A percentile compares a stretch with the other conserved stretches of the same genome.
Evolutionary conservation across 768 basidiomycete species (phyloP).

Genomic region (Rossbeevera mucosa): DNA sequence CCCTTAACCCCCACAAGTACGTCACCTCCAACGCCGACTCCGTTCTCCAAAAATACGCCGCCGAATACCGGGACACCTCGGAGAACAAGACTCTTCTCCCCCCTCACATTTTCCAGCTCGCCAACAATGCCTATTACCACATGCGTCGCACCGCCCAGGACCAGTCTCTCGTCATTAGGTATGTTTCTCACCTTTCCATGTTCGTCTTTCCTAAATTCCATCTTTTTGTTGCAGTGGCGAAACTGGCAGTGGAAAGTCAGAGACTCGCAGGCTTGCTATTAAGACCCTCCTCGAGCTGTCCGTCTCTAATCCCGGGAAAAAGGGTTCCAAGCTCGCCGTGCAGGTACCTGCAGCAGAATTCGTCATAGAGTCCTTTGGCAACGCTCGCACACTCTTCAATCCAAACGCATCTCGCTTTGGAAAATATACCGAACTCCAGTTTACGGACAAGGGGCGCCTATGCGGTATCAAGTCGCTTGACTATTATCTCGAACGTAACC

Average conservation of each 20-base stretch:
- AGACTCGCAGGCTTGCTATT: slow-evolving; percentile 84
- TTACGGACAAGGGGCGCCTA: slow-evolving; percentile 85
- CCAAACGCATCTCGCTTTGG: slow-evolving; percentile 96
- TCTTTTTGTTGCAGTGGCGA: slow-evolving; percentile 59
- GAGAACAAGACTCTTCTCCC: slow-evolving; percentile 56
- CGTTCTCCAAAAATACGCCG: slow-evolving; percentile 77
- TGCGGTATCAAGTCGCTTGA: slow-evolving; percentile 92
- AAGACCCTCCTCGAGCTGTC: slow-evolving; percentile 90
- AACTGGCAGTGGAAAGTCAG: slow-evolving; percentile 91
- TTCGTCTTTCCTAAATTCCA: slow-evolving; percentile 2
- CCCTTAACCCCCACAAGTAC: slow-evolving; percentile 92
- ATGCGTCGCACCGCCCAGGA: slow-evolving; percentile 93
- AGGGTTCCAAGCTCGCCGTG: slow-evolving; percentile 79
- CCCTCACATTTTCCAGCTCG: slow-evolving; percentile 91
- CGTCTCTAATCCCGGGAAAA: slow-evolving; percentile 86
- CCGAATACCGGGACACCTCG: slow-evolving; percentile 75
- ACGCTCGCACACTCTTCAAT: slow-evolving; percentile 87
- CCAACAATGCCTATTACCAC: slow-evolving; percentile 91
- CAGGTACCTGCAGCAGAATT: slow-evolving; percentile 94
- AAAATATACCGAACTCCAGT: slow-evolving; percentile 97
- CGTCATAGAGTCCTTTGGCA: slow-evolving; percentile 92
- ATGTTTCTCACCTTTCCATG: slow-evolving; percentile 24
- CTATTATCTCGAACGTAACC: slow-evolving; percentile 90
- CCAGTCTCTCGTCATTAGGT: slow-evolving; percentile 86
- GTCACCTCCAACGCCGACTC: slow-evolving; percentile 80